Base-by-base conservation (phyloP, 148 eudicot species). In the Chenopodium berlandieri region DNA sequence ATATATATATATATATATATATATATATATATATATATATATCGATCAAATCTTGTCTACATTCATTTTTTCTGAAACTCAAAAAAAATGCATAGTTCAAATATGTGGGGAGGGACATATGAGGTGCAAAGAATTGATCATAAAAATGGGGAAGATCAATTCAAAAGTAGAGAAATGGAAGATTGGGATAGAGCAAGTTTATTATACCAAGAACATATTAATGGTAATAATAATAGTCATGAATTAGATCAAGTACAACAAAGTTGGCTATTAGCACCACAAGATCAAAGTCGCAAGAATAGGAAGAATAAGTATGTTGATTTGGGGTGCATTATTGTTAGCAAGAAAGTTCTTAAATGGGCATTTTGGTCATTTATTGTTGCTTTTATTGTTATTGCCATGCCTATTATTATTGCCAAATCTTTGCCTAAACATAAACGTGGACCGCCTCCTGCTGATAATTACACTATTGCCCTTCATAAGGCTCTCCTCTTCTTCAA, bases 401-500 rank as follows among this genome's bases (percentile, higher is more conserved):
- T 90, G 34, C 90, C 91, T 44, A 86, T 84, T 27, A 81, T 91
- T 64, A 82, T 91, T 16, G 91, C 87, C 2, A 91, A 90, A 80
- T 75, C 81, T 67, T 16, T 86, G 78, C 91, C 91, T 17, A 86
- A 88, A 78, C 91, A 86, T 82, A 80, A 86, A 31, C 12, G 16
- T 58, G 80, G 73, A 50, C 66, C 82, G 32, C 56, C 85, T 66
- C 88, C 86, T 0, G 88, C 86, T 23, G 90, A 91, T 47, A 81
- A 87, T 76, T 91, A 88, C 85, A 73, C 85, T 60, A n/a, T 88
- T 66, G 90, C 90, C 75, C 83, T 91, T 73, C 87, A 88, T 37
- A 89, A 89, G 78, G 88, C 93, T 31, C 91, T 91, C 22, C 81
- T 82, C 63, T 91, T 91, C 88, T 91, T 91, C 87, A 79, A 91